Base-by-base conservation (phyloP, 345 rosid species). In the Aurinia saxatilis region DNA sequence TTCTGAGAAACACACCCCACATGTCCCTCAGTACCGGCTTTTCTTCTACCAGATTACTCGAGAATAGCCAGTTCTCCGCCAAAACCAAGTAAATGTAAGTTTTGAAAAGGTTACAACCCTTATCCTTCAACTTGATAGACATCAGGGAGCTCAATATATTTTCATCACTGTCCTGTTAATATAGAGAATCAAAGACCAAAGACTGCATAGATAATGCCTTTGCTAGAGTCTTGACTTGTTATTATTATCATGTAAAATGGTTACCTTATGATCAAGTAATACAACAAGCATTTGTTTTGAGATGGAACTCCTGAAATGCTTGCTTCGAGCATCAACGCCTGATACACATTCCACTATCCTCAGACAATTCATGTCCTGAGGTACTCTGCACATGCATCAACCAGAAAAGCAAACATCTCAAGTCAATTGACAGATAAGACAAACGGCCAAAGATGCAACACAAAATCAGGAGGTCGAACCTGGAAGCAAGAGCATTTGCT, bases 281-380 rank as follows among this genome's bases (percentile, higher is more conserved):
- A 60, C 45, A 57, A 70, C 66, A 52, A 93, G 82, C 70, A 85
- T 74, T 47, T 81, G 80, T 54, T 77, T 62, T 60, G 99, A 80
- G 21, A 82, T 40, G 21, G 71, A 73, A 63, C 91, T 87, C 75
- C 81, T 81, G 48, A 93, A 76, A 57, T 72, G 69, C 74, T 84
- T 85, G 76, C 80, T 75, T 54, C 90, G 87, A 42, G 66, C 18
- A 38, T 73, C 75, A 10, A 73, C 56, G 36, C 86, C 88, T 17
- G 83, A 73, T 50, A 93, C 75, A 45, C 84, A 93, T 76, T 87
- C 95, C 37, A 93, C 85, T 51, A 74, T 59, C 65, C 65, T 80
- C 79, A 87, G 69, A 82, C 97, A 84, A 67, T 87, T 93, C 74
- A 87, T 68, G 68, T 90, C 96, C 61, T 49, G 64, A 19, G 95